These are phyloP conservation scores for Thielaviopsis populi DNA, from an alignment of 2,329 filamentous ascomycete species.

Conservation along the genomic window DNA sequence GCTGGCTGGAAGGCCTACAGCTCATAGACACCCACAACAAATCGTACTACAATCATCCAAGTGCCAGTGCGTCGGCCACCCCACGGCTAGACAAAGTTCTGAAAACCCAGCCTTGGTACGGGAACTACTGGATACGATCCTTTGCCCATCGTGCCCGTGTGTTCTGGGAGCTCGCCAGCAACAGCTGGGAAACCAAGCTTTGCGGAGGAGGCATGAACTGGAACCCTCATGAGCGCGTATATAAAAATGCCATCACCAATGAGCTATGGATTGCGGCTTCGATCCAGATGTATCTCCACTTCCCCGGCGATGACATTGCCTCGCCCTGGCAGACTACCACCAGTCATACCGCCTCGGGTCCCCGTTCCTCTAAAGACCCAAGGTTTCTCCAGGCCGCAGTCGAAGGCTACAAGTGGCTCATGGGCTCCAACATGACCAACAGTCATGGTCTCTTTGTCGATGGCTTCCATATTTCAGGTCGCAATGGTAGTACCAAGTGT, in stretches of 20 bases:
- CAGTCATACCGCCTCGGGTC: constrained; percentile 19
- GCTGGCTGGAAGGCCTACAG: constrained; percentile 71
- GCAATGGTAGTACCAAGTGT: constrained; percentile 38
- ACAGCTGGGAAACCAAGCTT: constrained; percentile 67
- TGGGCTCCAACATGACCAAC: constrained; percentile 67
- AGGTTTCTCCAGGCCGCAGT: constrained; percentile 59
- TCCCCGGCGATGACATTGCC: constrained; percentile 62
- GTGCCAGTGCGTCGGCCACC: constrained; percentile 19
- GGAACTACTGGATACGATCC: constrained; percentile 54
- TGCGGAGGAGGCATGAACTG: constrained; percentile 85
- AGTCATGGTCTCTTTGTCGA: constrained; percentile 61
- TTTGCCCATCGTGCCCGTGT: constrained; percentile 72
- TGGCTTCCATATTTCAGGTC: constrained; percentile 59
- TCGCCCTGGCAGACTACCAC: constrained; percentile 41
- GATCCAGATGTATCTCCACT: constrained; percentile 77
- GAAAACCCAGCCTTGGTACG: constrained; percentile 50
- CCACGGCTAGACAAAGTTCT: constrained; percentile 23
- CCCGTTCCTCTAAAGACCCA: constrained; percentile 33
- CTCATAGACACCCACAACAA: constrained; percentile 58
- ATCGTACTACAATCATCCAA: constrained; percentile 37
- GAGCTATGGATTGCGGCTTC: constrained; percentile 77
- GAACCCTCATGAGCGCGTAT: constrained; percentile 65
- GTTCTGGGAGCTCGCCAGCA: constrained; percentile 68
- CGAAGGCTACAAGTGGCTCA: constrained; percentile 69
- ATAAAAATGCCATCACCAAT: constrained; percentile 96